These are phyloP conservation scores for Arachnomyces sp. DNA, from an alignment of 2,329 filamentous ascomycete genomes.

Conservation along the genomic window DNA sequence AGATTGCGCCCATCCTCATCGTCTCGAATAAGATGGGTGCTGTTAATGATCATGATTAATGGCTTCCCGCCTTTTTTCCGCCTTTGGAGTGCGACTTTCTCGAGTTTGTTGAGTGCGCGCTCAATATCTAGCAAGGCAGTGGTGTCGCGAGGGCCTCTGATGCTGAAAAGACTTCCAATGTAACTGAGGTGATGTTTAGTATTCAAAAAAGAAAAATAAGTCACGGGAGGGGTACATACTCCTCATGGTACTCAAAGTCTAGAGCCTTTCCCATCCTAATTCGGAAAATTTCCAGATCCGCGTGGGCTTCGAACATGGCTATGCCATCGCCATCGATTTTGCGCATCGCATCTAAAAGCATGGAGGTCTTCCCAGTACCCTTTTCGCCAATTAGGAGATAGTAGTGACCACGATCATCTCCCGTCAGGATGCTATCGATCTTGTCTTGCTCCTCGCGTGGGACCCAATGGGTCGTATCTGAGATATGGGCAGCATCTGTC, in stretches of 20 bases:
- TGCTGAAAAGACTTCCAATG: constrained; percentile 91
- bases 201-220: not conserved
- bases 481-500: constrained; percentile 19
- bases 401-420: constrained; percentile 69
- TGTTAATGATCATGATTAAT: constrained; percentile 88
- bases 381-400: constrained; percentile 90
- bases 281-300: constrained; percentile 89
- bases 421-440: constrained; percentile 75
- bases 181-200: constrained; percentile 26
- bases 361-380: constrained; percentile 91
- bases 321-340: constrained; percentile 83
- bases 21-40: constrained; percentile 81
- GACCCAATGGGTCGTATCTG: constrained; percentile 64
- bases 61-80: constrained; percentile 57
- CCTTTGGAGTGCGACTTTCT: constrained; percentile 74
- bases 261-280: constrained; percentile 86
- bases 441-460: constrained; percentile 69
- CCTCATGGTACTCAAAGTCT: constrained; percentile 95
- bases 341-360: constrained; percentile 92
- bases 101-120: constrained; percentile 91
- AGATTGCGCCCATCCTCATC: constrained; percentile 89
- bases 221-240: constrained; percentile 51
- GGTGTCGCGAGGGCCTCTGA: constrained; percentile 82
- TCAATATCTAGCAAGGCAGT: constrained; percentile 92
- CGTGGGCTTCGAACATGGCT: constrained; percentile 93